Percentiles rank a stretch among this genome's conserved stretches.
Evolutionary conservation across 1,284 basidiomycete species (phyloP).

Genomic region (Porogramme epimiltina): DNA sequence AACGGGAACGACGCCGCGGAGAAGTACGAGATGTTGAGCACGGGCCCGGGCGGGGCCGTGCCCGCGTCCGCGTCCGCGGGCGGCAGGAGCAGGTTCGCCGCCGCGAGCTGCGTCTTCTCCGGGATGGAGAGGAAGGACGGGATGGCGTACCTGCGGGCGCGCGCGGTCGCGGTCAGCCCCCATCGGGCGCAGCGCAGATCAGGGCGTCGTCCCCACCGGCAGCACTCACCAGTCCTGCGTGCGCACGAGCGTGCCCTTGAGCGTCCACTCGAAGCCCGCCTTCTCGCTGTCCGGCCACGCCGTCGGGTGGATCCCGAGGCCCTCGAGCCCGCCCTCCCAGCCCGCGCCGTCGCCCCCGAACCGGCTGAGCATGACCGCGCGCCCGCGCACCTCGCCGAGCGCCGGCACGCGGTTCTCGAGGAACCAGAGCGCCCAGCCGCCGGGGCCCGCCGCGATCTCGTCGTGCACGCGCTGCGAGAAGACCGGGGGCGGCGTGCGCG

Average conservation of each 20-base stretch:
- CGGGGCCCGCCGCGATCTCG: constrained; percentile 59
- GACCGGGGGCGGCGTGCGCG: constrained; percentile 40
- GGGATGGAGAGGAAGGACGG: constrained; percentile 76
- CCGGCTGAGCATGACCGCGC: constrained; percentile 80
- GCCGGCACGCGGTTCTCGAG: constrained; percentile 75
- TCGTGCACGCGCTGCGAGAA: constrained; percentile 72
- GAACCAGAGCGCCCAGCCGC: constrained; percentile 74
- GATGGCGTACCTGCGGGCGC: constrained; percentile 70
- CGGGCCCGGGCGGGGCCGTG: constrained; percentile 38
- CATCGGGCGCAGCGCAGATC: too few species aligned
- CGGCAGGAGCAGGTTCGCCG: constrained; percentile 51
- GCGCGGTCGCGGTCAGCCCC: neutral
- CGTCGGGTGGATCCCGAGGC: constrained; percentile 80
- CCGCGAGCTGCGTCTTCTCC: constrained; percentile 69
- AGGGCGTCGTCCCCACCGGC: too few species aligned
- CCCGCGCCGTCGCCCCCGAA: constrained; percentile 69
- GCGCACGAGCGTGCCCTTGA: constrained; percentile 65
- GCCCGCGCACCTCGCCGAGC: constrained; percentile 82
- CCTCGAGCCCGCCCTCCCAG: constrained; percentile 67
- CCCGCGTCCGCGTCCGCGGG: constrained; percentile 21
- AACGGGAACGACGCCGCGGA: constrained; percentile 84
- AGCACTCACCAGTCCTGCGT: constrained; percentile 81
- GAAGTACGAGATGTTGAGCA: constrained; percentile 72
- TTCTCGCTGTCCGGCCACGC: constrained; percentile 79
- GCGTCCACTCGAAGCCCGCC: constrained; percentile 75